Evolutionary conservation across 164 flowering plant genomes (phyloP), one percentile per base, ranked within the genome.

Genomic region (Sedum album): DNA sequence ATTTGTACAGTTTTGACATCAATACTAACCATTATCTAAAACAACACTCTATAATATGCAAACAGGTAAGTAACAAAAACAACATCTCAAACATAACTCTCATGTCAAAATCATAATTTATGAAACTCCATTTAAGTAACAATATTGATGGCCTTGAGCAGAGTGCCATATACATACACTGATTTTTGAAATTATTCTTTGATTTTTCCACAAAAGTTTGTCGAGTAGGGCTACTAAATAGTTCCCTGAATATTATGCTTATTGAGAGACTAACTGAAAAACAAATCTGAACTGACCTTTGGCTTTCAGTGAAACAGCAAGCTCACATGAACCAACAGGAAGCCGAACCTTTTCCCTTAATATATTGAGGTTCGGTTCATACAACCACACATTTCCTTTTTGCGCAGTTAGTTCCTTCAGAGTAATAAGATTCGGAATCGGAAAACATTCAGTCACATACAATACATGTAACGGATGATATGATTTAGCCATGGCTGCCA

Each of bases 291-390:
- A 69, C 76, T 71, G 21, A 82, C 86, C 86, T 78, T 76, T 81
- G 38, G 68, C 76, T 44, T 68, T 71, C 36, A 85, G 71, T 35
- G 87, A 87, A 65, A 85, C 77, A 11, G 84, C 75, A 39, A 85
- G 83, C 67, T 83, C 82, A 65, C 89, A 85, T 7, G 89, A 83
- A 1, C 89, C 89, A 35, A 79, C 83, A 1, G 89, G 89, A 49
- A 85, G 81, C 71, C 72, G 81, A 21, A 80, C 61, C 68, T 83
- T 83, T 39, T 83, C 74, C 39, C 86, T 71, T 64, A 85, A 62
- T 5, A 64, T 69, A 73, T 72, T 68, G 70, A 79, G 55, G 67
- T 82, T 67, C 13, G 89, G 89, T 64, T 74, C 74, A 69, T 83
- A 85, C 4, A 82, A 36, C 87, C 87, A 81, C 0, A 41, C 74